A percentile compares a stretch with the other conserved stretches of the same genome.
phyloP scores from a whole-genome alignment of 176 grass and related monocot species.

The Zizania latifolia region DNA sequence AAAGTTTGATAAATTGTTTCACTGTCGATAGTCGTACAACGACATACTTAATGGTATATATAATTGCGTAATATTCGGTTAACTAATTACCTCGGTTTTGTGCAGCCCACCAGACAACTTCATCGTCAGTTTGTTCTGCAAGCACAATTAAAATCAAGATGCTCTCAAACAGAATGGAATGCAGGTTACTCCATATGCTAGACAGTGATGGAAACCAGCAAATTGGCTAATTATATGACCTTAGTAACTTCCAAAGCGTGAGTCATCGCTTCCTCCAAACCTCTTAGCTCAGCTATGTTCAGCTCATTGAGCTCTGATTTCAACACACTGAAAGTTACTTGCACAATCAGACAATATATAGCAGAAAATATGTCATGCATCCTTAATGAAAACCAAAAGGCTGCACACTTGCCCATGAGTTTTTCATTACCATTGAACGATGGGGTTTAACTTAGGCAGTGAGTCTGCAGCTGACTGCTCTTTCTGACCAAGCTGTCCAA shows the following conservation, averaged over 20 bases:
- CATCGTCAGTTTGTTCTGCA: conserved; percentile 20
- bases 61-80: background rate
- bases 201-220: background rate
- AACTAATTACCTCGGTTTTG: background rate
- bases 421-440: conserved; percentile 33
- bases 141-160: background rate
- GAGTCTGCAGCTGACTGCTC: background rate
- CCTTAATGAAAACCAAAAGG: background rate
- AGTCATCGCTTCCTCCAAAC: conserved; percentile 25
- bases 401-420: background rate
- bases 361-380: background rate
- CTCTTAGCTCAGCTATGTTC: background rate
- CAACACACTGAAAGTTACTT: conserved; percentile 21
- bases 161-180: background rate
- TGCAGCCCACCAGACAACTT: conserved; percentile 9
- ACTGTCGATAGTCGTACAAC: background rate
- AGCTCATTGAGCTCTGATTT: conserved; percentile 21
- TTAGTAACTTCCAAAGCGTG: conserved; percentile 15
- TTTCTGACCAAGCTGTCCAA: conserved; percentile 21
- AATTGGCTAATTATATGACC: conserved; percentile 14
- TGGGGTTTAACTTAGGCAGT: conserved; percentile 5
- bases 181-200: background rate
- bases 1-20: background rate
- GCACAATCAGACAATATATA: conserved; percentile 1
- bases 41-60: background rate